These are phyloP conservation scores for Fusarium chaquense DNA, from an alignment of 2,329 filamentous ascomycete genomes.

Conservation along the genomic window DNA sequence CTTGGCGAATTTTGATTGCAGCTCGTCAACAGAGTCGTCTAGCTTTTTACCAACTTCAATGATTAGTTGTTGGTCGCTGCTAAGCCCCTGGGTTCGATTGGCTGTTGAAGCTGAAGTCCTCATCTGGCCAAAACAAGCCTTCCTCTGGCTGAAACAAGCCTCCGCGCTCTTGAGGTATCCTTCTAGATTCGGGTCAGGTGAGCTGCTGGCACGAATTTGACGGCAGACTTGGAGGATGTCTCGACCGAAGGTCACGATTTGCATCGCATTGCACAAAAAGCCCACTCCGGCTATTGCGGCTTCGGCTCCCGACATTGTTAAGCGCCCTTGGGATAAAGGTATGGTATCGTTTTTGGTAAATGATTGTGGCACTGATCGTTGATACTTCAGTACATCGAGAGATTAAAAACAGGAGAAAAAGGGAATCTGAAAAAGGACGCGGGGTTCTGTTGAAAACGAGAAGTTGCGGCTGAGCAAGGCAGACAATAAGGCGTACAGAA, in stretches of 20 bases:
- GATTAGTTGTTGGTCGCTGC: neutral
- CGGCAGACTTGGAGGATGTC: neutral
- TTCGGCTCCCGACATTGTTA: neutral
- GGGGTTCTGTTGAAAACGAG: neutral
- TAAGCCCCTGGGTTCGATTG: fast-evolving
- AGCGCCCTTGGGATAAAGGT: neutral
- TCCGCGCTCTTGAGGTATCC: neutral
- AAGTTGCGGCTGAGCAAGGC: neutral
- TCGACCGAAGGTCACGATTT: neutral
- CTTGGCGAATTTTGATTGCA: neutral
- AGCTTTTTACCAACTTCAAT: neutral
- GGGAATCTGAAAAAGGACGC: neutral
- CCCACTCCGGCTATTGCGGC: neutral
- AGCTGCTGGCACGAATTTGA: neutral
- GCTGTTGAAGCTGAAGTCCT: neutral
- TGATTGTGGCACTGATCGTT: neutral
- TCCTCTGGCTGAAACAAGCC: neutral
- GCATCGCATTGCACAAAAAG: neutral
- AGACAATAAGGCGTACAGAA: too few species aligned
- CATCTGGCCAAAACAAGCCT: neutral
- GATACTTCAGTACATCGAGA: neutral
- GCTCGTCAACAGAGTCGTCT: fast-evolving
- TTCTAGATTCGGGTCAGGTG: neutral
- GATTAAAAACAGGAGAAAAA: neutral
- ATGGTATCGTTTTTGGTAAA: too few species aligned